Evolutionary conservation across 2,329 filamentous ascomycete genomes (phyloP), one percentile per base, ranked within the genome.

Genomic region (Phyllosticta citriasiana): DNA sequence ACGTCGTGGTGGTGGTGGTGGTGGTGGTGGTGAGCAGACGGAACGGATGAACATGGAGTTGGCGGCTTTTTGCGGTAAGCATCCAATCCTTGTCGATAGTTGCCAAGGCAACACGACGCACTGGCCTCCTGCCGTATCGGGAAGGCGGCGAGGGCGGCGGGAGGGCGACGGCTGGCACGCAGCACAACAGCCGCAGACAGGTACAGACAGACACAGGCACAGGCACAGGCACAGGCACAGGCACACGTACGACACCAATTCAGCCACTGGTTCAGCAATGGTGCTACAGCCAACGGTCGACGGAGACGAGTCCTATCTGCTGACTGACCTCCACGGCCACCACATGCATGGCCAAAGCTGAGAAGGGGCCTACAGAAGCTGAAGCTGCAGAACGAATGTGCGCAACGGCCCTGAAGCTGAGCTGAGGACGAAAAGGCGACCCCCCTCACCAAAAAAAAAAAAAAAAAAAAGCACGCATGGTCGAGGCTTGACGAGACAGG

Each of bases 81-180:
- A 40, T 12, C 4, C 9, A n/a, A 26, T 14, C 35, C 22, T 56
- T 60, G 40, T 35, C 53, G 58, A 56, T 60, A 52, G 58, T 60
- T 60, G 53, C 53, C 58, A 22, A 40, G 58, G 58, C 58, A 60
- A 60, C 58, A 25, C 35, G 5, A 40, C 19, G 53, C 51, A 53
- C 52, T 60, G 58, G 58, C 58, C 19, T 10, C 40, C 25, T 60
- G 14, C 40, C 40, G 40, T 16, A n/a, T 47, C 14, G 40, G 40
- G 40, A 47, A 19, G 40, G 40, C 40, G 40, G 14, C 40, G 35
- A 56, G 14, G 58, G 53, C 58, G 53, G 50, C 40, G 40, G 35
- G 22, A 60, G 50, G 58, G 58, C 53, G 58, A 60, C 53, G 55
- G 50, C 55, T 59, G 58, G 58, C 58, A 3, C 14, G 14, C 14